phyloP scores from a whole-genome alignment of 768 basidiomycete species.

The Exsudoporus frostii region DNA sequence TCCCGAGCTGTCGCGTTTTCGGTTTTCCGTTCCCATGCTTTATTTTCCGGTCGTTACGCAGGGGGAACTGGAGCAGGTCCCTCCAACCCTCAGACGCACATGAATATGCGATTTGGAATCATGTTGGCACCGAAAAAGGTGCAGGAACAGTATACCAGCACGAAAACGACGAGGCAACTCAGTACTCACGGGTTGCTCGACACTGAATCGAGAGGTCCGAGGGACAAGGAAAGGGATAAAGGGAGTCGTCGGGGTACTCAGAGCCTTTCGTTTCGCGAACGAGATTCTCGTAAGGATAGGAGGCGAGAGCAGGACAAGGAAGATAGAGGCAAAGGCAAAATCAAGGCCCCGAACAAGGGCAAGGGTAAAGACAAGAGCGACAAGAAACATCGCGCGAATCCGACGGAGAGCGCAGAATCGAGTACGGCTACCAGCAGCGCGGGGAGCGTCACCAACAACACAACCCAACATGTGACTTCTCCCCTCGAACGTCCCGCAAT shows the following conservation, averaged over 20 bases:
- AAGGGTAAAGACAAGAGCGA: conserved; percentile 30
- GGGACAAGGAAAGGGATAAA: conserved; percentile 13
- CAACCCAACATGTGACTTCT: conserved; percentile 7
- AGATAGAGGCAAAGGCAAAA: conserved; percentile 16
- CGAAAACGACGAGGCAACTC: conserved; percentile 65
- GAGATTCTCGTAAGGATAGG: conserved; percentile 22
- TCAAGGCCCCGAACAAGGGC: conserved; percentile 27
- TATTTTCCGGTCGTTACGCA: conserved; percentile 19
- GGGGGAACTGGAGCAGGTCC: conserved; percentile 1
- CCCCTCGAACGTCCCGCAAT: conserved; percentile 3
- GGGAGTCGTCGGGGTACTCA: conserved; percentile 17
- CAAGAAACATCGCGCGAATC: conserved; percentile 25
- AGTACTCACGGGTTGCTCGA: conserved; percentile 65
- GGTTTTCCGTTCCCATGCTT: conserved; percentile 59
- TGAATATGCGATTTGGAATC: conserved; percentile 39
- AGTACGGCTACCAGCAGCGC: conserved; percentile 30
- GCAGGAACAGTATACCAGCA: conserved; percentile 77
- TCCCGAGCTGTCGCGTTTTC: conserved; percentile 78
- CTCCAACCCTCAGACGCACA: conserved; percentile 18
- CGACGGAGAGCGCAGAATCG: conserved; percentile 33
- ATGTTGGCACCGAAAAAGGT: conserved; percentile 71
- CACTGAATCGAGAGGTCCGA: conserved; percentile 32
- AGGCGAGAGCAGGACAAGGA: conserved; percentile 20
- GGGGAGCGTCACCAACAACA: conserved; percentile 21
- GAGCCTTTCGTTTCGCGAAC: conserved; percentile 15